Base-by-base conservation (phyloP, 768 basidiomycete species). In the Collybia mongolica region DNA sequence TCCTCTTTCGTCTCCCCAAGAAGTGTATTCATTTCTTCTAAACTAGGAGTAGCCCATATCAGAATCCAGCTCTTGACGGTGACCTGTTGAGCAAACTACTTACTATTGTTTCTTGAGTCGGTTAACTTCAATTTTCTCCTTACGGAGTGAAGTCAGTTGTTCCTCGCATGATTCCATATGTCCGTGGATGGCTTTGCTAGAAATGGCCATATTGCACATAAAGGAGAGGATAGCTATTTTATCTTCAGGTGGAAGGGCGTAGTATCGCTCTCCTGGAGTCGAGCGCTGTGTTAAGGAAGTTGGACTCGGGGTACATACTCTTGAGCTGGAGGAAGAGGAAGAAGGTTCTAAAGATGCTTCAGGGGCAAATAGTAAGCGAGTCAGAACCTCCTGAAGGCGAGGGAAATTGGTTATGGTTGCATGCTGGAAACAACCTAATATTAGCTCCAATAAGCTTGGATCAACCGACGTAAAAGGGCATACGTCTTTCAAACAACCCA, bases 91-190 rank as follows among this genome's bases (percentile, higher is more conserved):
- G 17, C 28, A 48, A 44, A 40, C 17, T 7, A 80, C 93, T 72
- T 66, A 96, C 95, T 85, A 79, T 63, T 88, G 84, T 67, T 92
- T 95, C 71, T 88, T 88, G 60, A 86, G 75, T 52, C 95, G 80
- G 70, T 97, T 97, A 53, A 94, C 84, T 54, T 98, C 97, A 26
- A 95, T 93, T 67, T 95, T 90, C 67, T 96, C 92, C 69, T 98
- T 99, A 55, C 97, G 73, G 28, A 97, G 74, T 22, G 94, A 91
- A 7, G 97, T 98, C 54, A 99, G 67, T 55, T 89, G 86, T 58
- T 89, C 82, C 61, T 95, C 93, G 60, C 90, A 92, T 39, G 83
- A 80, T 60, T 99, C 97, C 82, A 98, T 89, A 60, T 92, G 90
- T 5, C 79, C 69, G 62, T 94, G 90, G 18, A 98, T 84, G 8